Conservation (phyloP, 805 yeast genomes). For the Candida peoriensis region DNA sequence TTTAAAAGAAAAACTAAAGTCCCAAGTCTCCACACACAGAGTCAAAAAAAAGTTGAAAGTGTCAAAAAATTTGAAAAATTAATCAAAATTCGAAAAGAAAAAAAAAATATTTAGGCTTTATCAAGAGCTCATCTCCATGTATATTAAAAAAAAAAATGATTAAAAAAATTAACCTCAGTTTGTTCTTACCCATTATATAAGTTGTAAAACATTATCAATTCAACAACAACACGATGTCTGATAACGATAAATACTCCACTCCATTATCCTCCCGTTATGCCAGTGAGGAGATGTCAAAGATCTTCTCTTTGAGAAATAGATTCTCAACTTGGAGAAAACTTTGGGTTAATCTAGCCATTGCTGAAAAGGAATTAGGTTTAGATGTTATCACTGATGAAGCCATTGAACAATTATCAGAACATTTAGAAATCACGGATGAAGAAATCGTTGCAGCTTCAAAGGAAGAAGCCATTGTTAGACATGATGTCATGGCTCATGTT, state of each 20-base stretch:
- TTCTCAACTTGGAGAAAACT: conserved; percentile 98
- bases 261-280: conserved; percentile 97
- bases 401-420: conserved; percentile 72
- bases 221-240: conserved; percentile 24
- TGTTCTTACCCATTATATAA: too few relatives aligned
- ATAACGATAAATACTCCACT: conserved; percentile 79
- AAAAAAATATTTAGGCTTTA: too few relatives aligned
- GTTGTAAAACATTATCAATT: too few relatives aligned
- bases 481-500: conserved; percentile 99
- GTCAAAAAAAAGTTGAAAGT: too few relatives aligned
- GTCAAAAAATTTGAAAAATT: too few relatives aligned
- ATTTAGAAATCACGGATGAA: conserved; percentile 83
- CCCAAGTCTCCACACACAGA: too few relatives aligned
- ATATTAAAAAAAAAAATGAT: too few relatives aligned
- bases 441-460: conserved; percentile 84
- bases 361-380: conserved; percentile 89
- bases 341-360: conserved; percentile 93
- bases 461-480: conserved; percentile 97
- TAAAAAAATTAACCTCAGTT: too few relatives aligned
- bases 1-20: too few relatives aligned
- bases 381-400: conserved; percentile 86
- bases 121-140: too few relatives aligned
- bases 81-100: too few relatives aligned
- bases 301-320: conserved; percentile 90
- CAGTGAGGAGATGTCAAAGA: conserved; percentile 90